Conservation (phyloP, 116 monocot genomes). For the Phalaenopsis hybrid region DNA sequence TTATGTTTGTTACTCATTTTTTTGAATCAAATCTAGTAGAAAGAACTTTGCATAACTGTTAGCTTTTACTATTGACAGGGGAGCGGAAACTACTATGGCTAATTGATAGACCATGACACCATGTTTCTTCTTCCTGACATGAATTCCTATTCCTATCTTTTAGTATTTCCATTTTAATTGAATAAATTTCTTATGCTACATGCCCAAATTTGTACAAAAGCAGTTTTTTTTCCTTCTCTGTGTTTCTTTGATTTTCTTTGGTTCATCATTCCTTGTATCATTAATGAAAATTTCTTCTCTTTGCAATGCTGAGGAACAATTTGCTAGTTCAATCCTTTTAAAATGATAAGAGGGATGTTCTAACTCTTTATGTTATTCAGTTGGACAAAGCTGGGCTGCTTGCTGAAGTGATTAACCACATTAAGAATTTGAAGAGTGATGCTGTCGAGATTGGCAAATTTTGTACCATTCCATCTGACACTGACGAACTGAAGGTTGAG, state of each 20-base stretch:
- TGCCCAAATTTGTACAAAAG: background rate
- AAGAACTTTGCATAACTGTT: background rate
- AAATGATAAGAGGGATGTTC: background rate
- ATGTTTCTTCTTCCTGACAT: too few relatives aligned
- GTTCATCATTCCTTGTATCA: background rate
- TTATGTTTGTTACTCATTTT: background rate
- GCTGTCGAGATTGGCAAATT: slow-evolving; percentile 39
- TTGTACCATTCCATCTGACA: slow-evolving; percentile 51
- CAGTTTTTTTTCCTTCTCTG: background rate
- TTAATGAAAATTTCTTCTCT: background rate
- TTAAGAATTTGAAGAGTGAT: slow-evolving; percentile 57
- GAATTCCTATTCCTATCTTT: background rate
- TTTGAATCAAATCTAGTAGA: background rate
- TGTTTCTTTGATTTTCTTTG: background rate
- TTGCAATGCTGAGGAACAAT: background rate
- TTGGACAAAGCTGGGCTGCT: slow-evolving; percentile 86
- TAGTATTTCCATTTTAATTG: background rate
- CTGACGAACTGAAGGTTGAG: slow-evolving; percentile 54
- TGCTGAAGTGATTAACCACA: slow-evolving; percentile 63
- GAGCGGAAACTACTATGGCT: background rate
- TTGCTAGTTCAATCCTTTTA: background rate
- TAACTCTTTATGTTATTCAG: slow-evolving; percentile 27
- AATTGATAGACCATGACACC: background rate
- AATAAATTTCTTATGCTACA: background rate
- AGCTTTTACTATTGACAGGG: background rate